These are phyloP conservation scores for Chrysoporthe puriensis DNA, from an alignment of 2,329 filamentous ascomycete genomes.

Conservation along the genomic window DNA sequence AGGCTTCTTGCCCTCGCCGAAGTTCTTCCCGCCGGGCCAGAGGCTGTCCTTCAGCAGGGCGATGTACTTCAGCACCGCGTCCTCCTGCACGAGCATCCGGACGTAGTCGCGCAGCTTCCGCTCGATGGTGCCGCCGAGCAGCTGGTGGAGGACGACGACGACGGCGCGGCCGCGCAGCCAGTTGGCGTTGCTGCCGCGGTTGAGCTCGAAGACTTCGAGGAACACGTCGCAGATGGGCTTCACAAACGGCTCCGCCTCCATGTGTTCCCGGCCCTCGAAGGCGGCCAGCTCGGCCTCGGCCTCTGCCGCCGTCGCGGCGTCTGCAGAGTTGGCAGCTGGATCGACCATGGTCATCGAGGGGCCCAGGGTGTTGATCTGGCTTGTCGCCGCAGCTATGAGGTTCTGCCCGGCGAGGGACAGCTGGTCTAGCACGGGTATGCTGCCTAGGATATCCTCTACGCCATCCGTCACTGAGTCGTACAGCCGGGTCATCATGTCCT, in stretches of 20 bases:
- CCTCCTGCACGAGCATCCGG: constrained; percentile 73
- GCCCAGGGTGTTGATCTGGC: constrained; percentile 58
- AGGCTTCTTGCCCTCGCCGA: constrained; percentile 48
- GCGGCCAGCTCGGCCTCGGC: constrained; percentile 93
- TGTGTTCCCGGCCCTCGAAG: constrained; percentile 79
- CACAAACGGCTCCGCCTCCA: constrained; percentile 79
- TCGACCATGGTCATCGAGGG: constrained; percentile 24
- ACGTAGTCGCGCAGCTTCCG: constrained; percentile 89
- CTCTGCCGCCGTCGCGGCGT: constrained; percentile 63
- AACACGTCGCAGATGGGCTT: constrained; percentile 99
- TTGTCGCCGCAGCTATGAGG: constrained; percentile 76
- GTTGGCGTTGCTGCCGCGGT: constrained; percentile 97
- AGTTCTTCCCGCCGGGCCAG: constrained; percentile 70
- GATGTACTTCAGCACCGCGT: constrained; percentile 77
- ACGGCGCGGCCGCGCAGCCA: constrained; percentile 96
- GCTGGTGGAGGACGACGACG: constrained; percentile 92
- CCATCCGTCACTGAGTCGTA: constrained; percentile 98
- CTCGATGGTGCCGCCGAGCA: constrained; percentile 94
- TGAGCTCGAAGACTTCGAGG: constrained; percentile 91
- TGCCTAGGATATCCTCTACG: constrained; percentile 96
- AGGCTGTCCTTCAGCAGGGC: constrained; percentile 72
- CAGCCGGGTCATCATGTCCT: constrained; percentile 88
- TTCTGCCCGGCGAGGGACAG: constrained; percentile 92
- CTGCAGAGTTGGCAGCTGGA: constrained; percentile 56
- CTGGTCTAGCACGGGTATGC: constrained; percentile 93